phyloP scores from a whole-genome alignment of 2,329 filamentous ascomycete species.

The Alternaria ethzedia region DNA sequence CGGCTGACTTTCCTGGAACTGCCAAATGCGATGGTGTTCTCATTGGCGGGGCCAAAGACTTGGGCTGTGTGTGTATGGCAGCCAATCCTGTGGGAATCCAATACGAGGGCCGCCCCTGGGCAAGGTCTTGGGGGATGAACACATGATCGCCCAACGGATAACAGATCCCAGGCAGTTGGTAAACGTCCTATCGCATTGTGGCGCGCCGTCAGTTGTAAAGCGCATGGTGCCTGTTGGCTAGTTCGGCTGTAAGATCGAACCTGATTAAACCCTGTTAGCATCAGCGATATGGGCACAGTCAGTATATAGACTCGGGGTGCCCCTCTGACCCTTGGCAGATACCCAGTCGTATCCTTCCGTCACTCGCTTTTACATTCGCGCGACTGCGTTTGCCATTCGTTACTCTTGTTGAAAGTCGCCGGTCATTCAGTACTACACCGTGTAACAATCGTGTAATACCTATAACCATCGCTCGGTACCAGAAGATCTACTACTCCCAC shows the following conservation, averaged over 20 bases:
- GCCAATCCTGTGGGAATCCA: neutral
- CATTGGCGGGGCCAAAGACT: neutral
- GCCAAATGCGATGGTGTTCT: neutral
- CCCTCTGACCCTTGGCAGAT: neutral
- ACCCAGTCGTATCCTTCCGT: neutral
- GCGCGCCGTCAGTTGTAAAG: neutral
- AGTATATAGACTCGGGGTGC: slow-evolving; percentile 12
- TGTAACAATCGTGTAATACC: slow-evolving; percentile 8
- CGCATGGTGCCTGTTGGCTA: slow-evolving; percentile 10
- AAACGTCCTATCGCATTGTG: neutral
- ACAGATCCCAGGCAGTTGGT: neutral
- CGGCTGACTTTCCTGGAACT: slow-evolving; percentile 5
- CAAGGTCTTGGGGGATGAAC: neutral
- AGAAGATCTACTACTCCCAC: neutral
- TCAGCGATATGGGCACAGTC: neutral
- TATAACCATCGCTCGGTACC: neutral
- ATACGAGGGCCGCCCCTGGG: neutral
- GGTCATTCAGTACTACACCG: slow-evolving; percentile 8
- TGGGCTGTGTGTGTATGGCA: neutral
- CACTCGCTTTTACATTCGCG: slow-evolving; percentile 9
- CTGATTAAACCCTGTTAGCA: slow-evolving; percentile 9
- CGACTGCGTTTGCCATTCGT: slow-evolving; percentile 9
- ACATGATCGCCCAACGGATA: slow-evolving; percentile 1
- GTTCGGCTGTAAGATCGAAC: neutral
- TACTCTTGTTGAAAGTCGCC: slow-evolving; percentile 3